Percentiles rank a stretch among this genome's conserved stretches.
phyloP scores from a whole-genome alignment of 768 basidiomycete genomes.

The Rhizopogon salebrosus region DNA sequence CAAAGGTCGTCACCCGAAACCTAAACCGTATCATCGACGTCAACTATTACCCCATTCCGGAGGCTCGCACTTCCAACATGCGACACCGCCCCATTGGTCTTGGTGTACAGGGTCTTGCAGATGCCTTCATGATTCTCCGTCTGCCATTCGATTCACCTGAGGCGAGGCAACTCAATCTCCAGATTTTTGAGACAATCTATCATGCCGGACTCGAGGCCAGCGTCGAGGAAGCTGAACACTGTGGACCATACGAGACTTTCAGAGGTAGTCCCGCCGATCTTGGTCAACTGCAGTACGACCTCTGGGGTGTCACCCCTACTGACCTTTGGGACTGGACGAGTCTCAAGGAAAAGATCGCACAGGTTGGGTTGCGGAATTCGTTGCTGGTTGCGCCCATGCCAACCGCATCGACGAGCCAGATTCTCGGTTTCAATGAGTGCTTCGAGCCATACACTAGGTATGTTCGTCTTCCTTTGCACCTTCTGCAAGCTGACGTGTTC shows the following conservation, averaged over 20 bases:
- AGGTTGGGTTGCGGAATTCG: conserved; percentile 84
- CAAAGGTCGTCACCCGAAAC: conserved; percentile 90
- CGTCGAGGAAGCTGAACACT: conserved; percentile 72
- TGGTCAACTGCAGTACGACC: conserved; percentile 88
- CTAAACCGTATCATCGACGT: conserved; percentile 91
- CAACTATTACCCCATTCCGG: conserved; percentile 93
- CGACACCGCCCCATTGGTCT: conserved; percentile 97
- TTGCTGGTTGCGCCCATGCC: conserved; percentile 96
- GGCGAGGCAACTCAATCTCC: conserved; percentile 83
- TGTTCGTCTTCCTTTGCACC: conserved; percentile 10
- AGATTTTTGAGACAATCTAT: conserved; percentile 99
- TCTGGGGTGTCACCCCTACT: conserved; percentile 90
- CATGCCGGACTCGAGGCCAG: conserved; percentile 91
- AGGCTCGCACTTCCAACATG: conserved; percentile 90
- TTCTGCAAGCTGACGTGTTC: conserved; percentile 6
- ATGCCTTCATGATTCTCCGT: conserved; percentile 95
- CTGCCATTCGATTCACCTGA: conserved; percentile 91
- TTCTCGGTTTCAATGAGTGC: conserved; percentile 97
- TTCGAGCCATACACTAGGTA: conserved; percentile 98
- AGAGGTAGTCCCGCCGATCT: conserved; percentile 84
- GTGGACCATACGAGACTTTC: conserved; percentile 87
- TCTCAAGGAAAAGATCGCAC: conserved; percentile 81
- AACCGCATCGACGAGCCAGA: conserved; percentile 97
- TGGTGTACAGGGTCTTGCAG: conserved; percentile 96
- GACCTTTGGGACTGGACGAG: conserved; percentile 91